These are phyloP conservation scores for Brachypodium distachyon DNA, from an alignment of 202 grass and related monocot species.

Conservation along the genomic window DNA sequence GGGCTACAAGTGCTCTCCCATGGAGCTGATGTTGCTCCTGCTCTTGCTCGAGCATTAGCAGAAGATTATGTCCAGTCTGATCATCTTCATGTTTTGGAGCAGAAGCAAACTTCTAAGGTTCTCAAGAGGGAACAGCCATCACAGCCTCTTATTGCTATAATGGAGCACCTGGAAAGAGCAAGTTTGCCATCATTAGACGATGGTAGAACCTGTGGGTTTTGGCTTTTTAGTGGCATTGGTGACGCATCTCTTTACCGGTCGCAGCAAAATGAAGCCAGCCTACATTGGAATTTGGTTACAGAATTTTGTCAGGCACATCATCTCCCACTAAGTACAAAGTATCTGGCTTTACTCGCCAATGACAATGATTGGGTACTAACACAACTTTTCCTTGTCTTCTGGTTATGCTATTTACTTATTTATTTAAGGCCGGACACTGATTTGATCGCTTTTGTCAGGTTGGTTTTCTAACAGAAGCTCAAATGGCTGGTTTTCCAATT, in stretches of 20 bases:
- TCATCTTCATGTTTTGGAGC: constrained; percentile 68
- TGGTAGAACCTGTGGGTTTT: constrained; percentile 74
- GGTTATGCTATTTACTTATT: constrained; percentile 18
- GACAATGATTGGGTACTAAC: constrained; percentile 96
- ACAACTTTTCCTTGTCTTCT: constrained; percentile 14
- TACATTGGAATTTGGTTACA: constrained; percentile 79
- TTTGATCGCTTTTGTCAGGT: constrained; percentile 55
- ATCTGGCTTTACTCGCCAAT: constrained; percentile 81
- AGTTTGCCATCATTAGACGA: constrained; percentile 71
- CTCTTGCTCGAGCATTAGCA: constrained; percentile 79
- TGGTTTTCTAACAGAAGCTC: constrained; percentile 97
- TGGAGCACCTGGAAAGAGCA: constrained; percentile 85
- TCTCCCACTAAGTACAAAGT: constrained; percentile 82
- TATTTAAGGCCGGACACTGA: constrained; percentile 8
- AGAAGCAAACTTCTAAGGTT: constrained; percentile 38
- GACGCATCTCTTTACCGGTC: constrained; percentile 63
- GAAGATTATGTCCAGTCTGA: constrained; percentile 88
- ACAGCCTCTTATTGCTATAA: constrained; percentile 52
- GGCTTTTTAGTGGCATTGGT: constrained; percentile 77
- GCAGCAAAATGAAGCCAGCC: constrained; percentile 75
- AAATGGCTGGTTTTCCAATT: constrained; percentile 56
- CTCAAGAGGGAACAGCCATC: constrained; percentile 38
- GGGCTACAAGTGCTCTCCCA: constrained; percentile 38
- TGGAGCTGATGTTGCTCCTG: constrained; percentile 45
- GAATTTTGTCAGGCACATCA: constrained; percentile 77